Conservation (phyloP, 495 filamentous ascomycete genomes). For the Clohesyomyces aquaticus region DNA sequence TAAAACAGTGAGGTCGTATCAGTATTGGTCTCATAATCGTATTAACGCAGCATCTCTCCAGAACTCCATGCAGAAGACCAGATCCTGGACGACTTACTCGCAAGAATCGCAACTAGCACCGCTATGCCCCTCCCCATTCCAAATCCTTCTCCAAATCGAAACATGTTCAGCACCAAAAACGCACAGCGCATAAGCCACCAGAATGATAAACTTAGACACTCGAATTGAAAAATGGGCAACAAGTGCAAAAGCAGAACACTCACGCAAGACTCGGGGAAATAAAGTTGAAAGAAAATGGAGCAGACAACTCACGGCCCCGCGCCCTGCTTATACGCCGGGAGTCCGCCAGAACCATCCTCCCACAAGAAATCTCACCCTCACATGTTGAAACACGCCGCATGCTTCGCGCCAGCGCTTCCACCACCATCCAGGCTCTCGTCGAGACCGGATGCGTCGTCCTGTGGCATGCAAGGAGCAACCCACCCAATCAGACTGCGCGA, state of each 20-base stretch:
- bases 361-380: slow-evolving; percentile 31
- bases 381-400: slow-evolving; percentile 31
- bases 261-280: too few relatives aligned
- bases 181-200: background rate
- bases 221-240: background rate
- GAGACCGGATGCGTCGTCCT: background rate
- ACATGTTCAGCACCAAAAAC: background rate
- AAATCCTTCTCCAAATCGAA: background rate
- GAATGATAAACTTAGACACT: background rate
- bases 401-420: slow-evolving; percentile 25
- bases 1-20: background rate
- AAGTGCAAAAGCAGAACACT: background rate
- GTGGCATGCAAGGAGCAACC: slow-evolving; percentile 11
- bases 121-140: background rate
- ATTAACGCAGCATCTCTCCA: background rate
- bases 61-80: background rate
- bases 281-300: too few relatives aligned
- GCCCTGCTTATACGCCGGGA: background rate
- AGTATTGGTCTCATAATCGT: background rate
- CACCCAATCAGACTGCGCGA: slow-evolving; percentile 21
- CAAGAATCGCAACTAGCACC: background rate
- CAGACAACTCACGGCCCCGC: background rate
- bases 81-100: slow-evolving; percentile 22
- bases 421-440: slow-evolving; percentile 1
- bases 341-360: too few relatives aligned